Evolutionary conservation across 257 asterid genomes (phyloP).

Genomic region (Nicotiana obtusifolia): DNA sequence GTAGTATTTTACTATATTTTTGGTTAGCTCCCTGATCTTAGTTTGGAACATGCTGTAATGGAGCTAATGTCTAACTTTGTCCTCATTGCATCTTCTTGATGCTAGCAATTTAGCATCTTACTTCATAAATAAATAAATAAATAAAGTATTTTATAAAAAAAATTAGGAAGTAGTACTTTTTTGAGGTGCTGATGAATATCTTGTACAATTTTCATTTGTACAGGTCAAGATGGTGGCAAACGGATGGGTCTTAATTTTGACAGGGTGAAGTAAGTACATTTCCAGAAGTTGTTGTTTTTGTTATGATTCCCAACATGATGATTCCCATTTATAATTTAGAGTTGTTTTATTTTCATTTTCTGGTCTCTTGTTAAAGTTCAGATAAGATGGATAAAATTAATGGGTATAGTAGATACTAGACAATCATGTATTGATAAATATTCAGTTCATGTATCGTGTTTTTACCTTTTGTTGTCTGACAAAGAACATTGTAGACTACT

Average conservation of each 20-base stretch:
- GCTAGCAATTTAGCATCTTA: too few relatives aligned
- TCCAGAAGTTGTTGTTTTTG: background rate
- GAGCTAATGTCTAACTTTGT: too few relatives aligned
- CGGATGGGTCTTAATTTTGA: slow-evolving; percentile 94
- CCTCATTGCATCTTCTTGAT: too few relatives aligned
- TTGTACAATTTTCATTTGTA: slow-evolving; percentile 13
- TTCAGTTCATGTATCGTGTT: background rate
- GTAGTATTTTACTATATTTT: background rate
- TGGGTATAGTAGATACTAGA: background rate
- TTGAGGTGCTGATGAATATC: slow-evolving; percentile 1
- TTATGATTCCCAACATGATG: background rate
- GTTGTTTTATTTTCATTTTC: background rate
- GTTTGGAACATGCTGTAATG: too few relatives aligned
- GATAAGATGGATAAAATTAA: background rate
- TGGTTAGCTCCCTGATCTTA: too few relatives aligned
- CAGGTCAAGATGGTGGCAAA: slow-evolving; percentile 93
- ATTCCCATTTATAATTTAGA: background rate
- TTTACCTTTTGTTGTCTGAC: too few relatives aligned
- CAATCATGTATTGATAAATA: background rate
- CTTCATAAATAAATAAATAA: too few relatives aligned
- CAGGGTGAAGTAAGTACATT: slow-evolving; percentile 58
- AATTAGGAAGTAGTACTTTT: background rate
- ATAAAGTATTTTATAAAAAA: too few relatives aligned
- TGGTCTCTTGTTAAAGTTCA: background rate
- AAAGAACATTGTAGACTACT: too few relatives aligned